A percentile compares a stretch with the other conserved stretches of the same genome.
Conservation (phyloP, 176 grass and related monocot species). For the Aegilops speltoides region DNA sequence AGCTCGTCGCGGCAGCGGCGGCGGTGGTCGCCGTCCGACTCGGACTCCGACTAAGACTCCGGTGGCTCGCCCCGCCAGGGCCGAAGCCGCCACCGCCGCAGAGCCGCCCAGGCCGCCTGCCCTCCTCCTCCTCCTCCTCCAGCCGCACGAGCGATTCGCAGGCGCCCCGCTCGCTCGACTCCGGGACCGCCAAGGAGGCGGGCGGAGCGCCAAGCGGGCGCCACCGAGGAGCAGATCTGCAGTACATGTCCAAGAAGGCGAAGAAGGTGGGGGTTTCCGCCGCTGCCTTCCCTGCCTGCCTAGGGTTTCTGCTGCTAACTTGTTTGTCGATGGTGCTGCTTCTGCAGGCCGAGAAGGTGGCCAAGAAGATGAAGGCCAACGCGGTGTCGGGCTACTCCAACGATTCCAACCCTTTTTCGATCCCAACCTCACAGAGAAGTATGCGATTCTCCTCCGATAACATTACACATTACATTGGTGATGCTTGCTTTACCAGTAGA, state of each 20-base stretch:
- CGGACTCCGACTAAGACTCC: constrained; percentile 20
- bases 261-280: constrained; percentile 61
- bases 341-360: constrained; percentile 80
- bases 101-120: constrained; percentile 31
- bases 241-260: constrained; percentile 91
- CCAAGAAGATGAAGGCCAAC: constrained; percentile 89
- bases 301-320: constrained; percentile 15
- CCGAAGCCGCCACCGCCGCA: constrained; percentile 34
- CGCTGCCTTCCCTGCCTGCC: neutral
- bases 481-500: neutral
- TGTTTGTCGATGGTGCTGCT: neutral
- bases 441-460: neutral
- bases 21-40: constrained; percentile 40
- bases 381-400: constrained; percentile 81
- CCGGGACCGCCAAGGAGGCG: neutral
- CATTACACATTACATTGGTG: neutral
- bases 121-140: constrained; percentile 55
- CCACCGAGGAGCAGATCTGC: constrained; percentile 87
- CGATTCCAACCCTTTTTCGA: constrained; percentile 90
- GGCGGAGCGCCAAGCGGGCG: constrained; percentile 29
- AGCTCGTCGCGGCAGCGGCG: constrained; percentile 44
- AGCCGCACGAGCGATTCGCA: constrained; percentile 43
- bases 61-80: constrained; percentile 27
- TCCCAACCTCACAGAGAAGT: constrained; percentile 90
- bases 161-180: constrained; percentile 54